Percentiles rank a stretch among this genome's conserved stretches.
Conservation (phyloP, 306 rosid genomes). For the Cicer arietinum region DNA sequence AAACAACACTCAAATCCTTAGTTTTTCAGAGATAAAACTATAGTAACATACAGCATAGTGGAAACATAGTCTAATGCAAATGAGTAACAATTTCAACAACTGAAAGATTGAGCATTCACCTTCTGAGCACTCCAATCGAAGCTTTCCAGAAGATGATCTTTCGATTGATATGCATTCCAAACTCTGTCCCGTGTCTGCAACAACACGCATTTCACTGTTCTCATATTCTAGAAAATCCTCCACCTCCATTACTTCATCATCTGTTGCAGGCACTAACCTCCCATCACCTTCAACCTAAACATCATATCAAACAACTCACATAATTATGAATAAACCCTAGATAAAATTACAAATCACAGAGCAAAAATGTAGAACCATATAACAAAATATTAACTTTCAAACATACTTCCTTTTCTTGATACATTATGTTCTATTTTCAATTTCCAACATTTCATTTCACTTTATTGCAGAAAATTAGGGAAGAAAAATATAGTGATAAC, state of each 20-base stretch:
- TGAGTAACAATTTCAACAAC: conserved; percentile 30
- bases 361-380: conserved; percentile 29
- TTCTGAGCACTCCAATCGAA: conserved; percentile 72
- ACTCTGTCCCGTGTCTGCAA: conserved; percentile 59
- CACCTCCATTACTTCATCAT: conserved; percentile 93
- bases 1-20: conserved; percentile 20
- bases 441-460: conserved; percentile 28
- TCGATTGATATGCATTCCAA: conserved; percentile 65
- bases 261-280: conserved; percentile 96
- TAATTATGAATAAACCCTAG: conserved; percentile 29
- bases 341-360: conserved; percentile 15
- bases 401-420: conserved; percentile 4
- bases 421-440: conserved; percentile 23
- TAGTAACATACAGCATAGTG: conserved; percentile 1
- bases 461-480: conserved; percentile 24
- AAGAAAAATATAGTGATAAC: background rate
- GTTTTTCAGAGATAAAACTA: conserved; percentile 8
- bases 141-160: conserved; percentile 67
- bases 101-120: conserved; percentile 57
- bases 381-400: conserved; percentile 22
- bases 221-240: conserved; percentile 83
- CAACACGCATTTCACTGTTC: conserved; percentile 68
- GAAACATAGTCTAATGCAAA: conserved; percentile 19
- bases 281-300: conserved; percentile 96
- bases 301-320: conserved; percentile 43